phyloP scores from a whole-genome alignment of 495 filamentous ascomycete genomes.

The Hyaloscypha hepaticicola region DNA sequence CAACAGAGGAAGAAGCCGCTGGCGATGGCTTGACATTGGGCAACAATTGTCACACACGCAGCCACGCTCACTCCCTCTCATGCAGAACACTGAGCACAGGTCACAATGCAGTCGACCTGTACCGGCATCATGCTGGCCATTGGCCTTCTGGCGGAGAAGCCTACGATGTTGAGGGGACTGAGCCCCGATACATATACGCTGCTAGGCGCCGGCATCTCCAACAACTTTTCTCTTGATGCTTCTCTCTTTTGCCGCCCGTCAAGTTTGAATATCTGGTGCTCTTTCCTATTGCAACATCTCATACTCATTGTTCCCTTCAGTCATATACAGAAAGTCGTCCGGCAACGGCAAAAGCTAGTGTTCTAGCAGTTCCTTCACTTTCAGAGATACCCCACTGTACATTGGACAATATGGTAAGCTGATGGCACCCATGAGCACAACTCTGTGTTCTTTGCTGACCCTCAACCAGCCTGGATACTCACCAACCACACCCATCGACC shows the following conservation, averaged over 20 bases:
- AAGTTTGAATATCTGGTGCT: conserved; percentile 18
- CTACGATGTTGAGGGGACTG: conserved; percentile 14
- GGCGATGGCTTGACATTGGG: neutral
- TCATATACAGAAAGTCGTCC: conserved; percentile 25
- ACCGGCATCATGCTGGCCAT: conserved; percentile 27
- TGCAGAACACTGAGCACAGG: conserved; percentile 28
- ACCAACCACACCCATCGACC: conserved; percentile 28
- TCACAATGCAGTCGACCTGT: conserved; percentile 25
- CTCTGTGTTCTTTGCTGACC: conserved; percentile 12
- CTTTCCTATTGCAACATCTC: conserved; percentile 25
- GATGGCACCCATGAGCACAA: neutral
- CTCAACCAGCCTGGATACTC: conserved; percentile 17
- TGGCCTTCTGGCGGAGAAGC: conserved; percentile 26
- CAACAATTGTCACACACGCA: conserved; percentile 24
- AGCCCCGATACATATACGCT: conserved; percentile 30
- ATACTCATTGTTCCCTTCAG: conserved; percentile 12
- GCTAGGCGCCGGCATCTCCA: conserved; percentile 27
- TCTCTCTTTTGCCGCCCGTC: conserved; percentile 23
- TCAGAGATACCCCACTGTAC: conserved; percentile 23
- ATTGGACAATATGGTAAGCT: conserved; percentile 23
- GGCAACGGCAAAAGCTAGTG: conserved; percentile 34
- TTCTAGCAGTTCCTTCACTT: conserved; percentile 21
- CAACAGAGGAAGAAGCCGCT: conserved; percentile 16
- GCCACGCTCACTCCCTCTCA: conserved; percentile 8
- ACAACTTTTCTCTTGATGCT: conserved; percentile 30